Base-by-base conservation (phyloP, 78 protist genomes). In the Tieghemostelium lacteum region DNA sequence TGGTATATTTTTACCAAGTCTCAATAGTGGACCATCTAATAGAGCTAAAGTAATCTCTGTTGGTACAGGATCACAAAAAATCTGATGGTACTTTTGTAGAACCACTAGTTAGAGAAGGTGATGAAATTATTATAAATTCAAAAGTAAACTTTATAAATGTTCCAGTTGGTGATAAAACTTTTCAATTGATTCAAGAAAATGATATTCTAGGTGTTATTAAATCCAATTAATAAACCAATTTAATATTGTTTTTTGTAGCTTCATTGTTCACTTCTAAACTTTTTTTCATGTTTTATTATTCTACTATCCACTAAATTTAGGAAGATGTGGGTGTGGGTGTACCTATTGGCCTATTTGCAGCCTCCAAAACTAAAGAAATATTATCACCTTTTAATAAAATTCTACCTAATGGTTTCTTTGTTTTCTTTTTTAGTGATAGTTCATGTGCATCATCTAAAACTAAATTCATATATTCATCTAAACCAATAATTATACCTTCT, bases 381-480 rank as follows among this genome's bases (percentile, higher is more conserved):
- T 95, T 96, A 62, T 98, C 99, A 26, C 99, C 99, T 71, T 96
- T 96, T 33, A 98, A 95, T 50, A 98, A 52, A n/a, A 96, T 95
- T 36, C 95, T 36, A 29, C 98, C 98, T 5, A 96, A 42, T 57
- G 88, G 62, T 64, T 92, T 95, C 34, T 95, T 73, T 17, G 95
- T 88, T 73, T 94, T 92, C 93, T 93, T 95, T 92, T 98, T 98
- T 54, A 77, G 12, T 55, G 62, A 26, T 3, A 97, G 14, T 73
- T 98, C 99, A 83, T 85, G 95, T 22, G 99, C 98, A 34, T 98
- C 94, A 80, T 96, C 99, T 14, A 98, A 87, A 61, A 95, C 96
- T 42, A 98, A 87, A 75, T 98, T 98, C 99, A 98, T 98, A 95
- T 94, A 98, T 88, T 98, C 99, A 75, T 98, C 99, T 24, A 98